Percentiles rank a stretch among this genome's conserved stretches.
Evolutionary conservation across 164 flowering plant species (phyloP).

Genomic region (Cinnamomum micranthum): DNA sequence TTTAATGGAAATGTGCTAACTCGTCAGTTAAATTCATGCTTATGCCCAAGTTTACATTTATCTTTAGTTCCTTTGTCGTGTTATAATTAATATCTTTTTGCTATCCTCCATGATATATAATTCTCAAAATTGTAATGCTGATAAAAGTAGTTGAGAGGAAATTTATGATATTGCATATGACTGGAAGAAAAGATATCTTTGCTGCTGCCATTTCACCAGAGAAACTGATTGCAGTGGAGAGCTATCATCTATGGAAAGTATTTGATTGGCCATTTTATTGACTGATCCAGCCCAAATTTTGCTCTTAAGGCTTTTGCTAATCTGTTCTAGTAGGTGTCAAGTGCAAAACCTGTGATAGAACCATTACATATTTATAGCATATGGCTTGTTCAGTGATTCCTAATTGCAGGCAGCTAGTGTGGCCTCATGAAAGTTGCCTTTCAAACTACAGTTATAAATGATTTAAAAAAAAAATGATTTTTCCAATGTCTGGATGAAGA

Average conservation of each 20-base stretch:
- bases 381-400: neutral
- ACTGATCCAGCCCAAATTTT: neutral
- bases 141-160: too few relatives aligned
- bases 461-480: too few relatives aligned
- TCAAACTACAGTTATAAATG: too few relatives aligned
- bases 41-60: too few relatives aligned
- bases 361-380: neutral
- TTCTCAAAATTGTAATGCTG: too few relatives aligned
- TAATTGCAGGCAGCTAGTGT: neutral
- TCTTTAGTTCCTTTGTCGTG: too few relatives aligned
- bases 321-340: neutral
- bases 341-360: neutral
- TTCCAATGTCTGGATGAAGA: too few relatives aligned
- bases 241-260: neutral
- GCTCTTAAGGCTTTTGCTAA: neutral
- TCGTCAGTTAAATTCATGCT: too few relatives aligned
- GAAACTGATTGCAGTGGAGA: neutral
- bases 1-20: too few relatives aligned
- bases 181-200: neutral
- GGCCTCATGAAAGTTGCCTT: neutral
- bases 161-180: neutral
- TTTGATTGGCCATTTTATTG: neutral
- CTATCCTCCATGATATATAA: too few relatives aligned
- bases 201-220: neutral
- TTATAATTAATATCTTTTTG: too few relatives aligned